Evolutionary conservation across 306 rosid genomes (phyloP), one percentile per base, ranked within the genome.

Genomic region (Argentina anserina): DNA sequence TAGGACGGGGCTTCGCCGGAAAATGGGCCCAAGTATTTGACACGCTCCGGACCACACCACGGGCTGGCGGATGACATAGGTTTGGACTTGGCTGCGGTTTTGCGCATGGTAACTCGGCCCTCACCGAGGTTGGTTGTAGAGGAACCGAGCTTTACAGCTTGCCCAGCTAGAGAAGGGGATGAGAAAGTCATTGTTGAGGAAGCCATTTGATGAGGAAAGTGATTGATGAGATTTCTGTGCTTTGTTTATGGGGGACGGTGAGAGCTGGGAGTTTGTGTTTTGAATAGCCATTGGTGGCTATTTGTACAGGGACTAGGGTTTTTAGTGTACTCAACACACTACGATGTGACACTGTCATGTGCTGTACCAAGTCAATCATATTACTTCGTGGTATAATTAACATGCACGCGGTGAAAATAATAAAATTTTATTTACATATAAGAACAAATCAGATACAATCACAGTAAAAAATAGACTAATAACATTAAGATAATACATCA

Each of bases 21-120:
- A 73, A 78, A 82, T 3, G 86, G 82, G 1, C 82, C 85, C 56
- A 82, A 59, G 75, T 82, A 78, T n/a, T 82, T 82, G 21, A 60
- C 78, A 37, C 75, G 78, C 33, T 78, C 80, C 0, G 80, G 67
- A 46, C 83, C 65, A 40, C 70, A 80, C 80, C 84, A 75, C 14
- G 80, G 83, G 76, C 80, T 75, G 0, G 77, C 67, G 2, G 75
- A 78, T 4, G 79, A 52, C 13, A 41, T 63, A 33, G 36, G 36
- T 62, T 79, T 74, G 72, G 83, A 53, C 72, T 12, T 52, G 34
- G 62, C 63, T 0, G 53, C 21, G 0, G 76, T 52, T 64, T 75
- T 79, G 15, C 69, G 76, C 83, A 79, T 74, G 69, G 76, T 79
- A 31, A 79, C 34, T 10, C 72, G 63, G 42, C 76, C 72, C 2